These are phyloP conservation scores for Dactylellina haptotyla DNA, from an alignment of 2,329 filamentous ascomycete species.

Conservation along the genomic window DNA sequence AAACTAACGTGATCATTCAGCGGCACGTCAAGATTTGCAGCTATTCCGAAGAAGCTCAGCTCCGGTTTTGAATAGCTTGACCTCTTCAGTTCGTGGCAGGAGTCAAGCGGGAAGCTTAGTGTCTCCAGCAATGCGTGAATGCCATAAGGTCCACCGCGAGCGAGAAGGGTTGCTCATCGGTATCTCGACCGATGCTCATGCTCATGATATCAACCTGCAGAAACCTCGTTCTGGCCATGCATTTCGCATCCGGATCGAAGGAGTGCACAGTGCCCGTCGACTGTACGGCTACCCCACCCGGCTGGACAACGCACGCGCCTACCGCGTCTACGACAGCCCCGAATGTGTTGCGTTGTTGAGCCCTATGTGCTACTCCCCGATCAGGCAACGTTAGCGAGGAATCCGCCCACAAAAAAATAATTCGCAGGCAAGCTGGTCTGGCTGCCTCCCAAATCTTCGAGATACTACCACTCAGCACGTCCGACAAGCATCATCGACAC, in stretches of 20 bases:
- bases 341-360: slow-evolving; percentile 52
- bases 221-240: slow-evolving; percentile 29
- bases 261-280: neutral
- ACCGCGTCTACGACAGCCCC: slow-evolving; percentile 9
- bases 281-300: neutral
- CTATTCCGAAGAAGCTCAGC: too few relatives aligned
- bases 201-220: slow-evolving; percentile 36
- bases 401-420: slow-evolving; percentile 53
- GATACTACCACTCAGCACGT: slow-evolving; percentile 37
- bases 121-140: too few relatives aligned
- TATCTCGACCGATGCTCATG: neutral
- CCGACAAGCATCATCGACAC: slow-evolving; percentile 42
- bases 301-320: slow-evolving; percentile 3
- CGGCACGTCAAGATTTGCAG: too few relatives aligned
- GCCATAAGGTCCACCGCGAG: too few relatives aligned
- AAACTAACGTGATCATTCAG: slow-evolving; percentile 19
- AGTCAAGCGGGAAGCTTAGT: too few relatives aligned
- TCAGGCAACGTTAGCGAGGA: slow-evolving; percentile 39
- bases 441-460: slow-evolving; percentile 39
- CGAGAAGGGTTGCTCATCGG: too few relatives aligned
- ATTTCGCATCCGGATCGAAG: slow-evolving; percentile 25
- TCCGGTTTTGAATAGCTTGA: too few relatives aligned
- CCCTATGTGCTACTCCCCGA: slow-evolving; percentile 34
- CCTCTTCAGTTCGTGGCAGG: too few relatives aligned
- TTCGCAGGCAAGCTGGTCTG: slow-evolving; percentile 22